Base-by-base conservation (phyloP, 768 basidiomycete genomes). In the Coprinellus micaceus region DNA sequence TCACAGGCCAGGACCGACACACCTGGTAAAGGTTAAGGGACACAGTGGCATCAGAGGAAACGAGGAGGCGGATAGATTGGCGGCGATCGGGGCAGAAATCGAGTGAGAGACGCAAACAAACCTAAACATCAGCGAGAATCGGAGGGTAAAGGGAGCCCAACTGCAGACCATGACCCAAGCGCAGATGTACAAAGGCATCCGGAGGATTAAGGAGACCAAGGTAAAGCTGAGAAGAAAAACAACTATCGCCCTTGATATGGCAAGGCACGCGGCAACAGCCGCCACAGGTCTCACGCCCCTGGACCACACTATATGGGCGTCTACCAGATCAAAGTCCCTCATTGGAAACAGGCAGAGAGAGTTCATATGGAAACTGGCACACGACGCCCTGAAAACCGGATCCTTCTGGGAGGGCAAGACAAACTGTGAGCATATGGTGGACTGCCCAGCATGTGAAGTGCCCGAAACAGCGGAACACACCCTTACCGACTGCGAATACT, bases 11-110 rank as follows among this genome's bases (percentile, higher is more conserved):
- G 58, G 47, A 1, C 1, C 25, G 0, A 60, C 60, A 3, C 5
- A 29, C 4, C 15, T 63, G 2, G 26, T 39, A 21, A 56, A 59
- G 39, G 59, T 65, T 2, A 63, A 63, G 39, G 64, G 48, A 2
- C 62, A 65, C 44, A 29, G 30, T 2, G 57, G 58, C 2, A 37
- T 58, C 2, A 39, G 19, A 12, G 54, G 58, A 1, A 66, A 63
- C 25, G 58, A 66, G 6, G 47, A 25, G 9, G 65, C 63, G 0
- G 63, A 64, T 28, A 9, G 10, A 17, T 43, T 61, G 6, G 63
- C 61, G 0, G 25, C 3, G 3, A 28, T 36, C 21, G 51, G 36
- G 19, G 51, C 51, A 21, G 17, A 39, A 19, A 4, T 17, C 10
- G 7, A n/a, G 10, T 11, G 25, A 17, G 15, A 22, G 5, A n/a